Conservation (phyloP, 768 basidiomycete genomes). For the Collybiopsis luxurians region DNA sequence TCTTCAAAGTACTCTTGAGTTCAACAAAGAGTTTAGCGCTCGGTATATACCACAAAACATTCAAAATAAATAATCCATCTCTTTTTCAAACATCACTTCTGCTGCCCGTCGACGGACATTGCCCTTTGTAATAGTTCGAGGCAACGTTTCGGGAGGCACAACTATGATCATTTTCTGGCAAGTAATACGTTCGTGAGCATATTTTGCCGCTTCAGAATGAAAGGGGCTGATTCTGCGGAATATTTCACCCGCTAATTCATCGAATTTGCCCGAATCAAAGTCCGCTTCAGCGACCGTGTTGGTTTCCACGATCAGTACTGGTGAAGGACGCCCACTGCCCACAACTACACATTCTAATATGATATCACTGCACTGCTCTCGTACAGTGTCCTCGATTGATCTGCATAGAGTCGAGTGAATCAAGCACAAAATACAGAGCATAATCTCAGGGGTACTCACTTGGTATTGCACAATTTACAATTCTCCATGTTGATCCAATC, state of each 20-base stretch:
- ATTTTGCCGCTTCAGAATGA: slow-evolving; percentile 10
- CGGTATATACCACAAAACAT: no score
- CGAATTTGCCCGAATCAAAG: no score
- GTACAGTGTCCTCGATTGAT: slow-evolving; percentile 30
- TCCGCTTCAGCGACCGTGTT: no score
- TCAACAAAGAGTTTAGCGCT: no score
- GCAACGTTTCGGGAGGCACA: background rate
- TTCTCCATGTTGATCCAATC: slow-evolving; percentile 19
- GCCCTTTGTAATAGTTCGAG: background rate
- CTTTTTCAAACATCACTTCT: background rate
- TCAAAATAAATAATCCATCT: slow-evolving; percentile 11
- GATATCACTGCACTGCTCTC: slow-evolving; percentile 23
- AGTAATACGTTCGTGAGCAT: slow-evolving; percentile 25
- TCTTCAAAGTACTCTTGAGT: no score
- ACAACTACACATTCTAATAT: slow-evolving; percentile 28
- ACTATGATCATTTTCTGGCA: slow-evolving; percentile 19
- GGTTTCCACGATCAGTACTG: no score
- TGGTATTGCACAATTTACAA: slow-evolving; percentile 16
- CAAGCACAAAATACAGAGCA: no score
- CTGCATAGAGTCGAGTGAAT: slow-evolving; percentile 11
- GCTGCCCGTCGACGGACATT: slow-evolving; percentile 9
- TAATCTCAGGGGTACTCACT: background rate
- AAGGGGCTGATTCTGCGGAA: no score
- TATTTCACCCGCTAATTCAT: no score
- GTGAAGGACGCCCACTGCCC: slow-evolving; percentile 25